Evolutionary conservation across 805 yeast species (phyloP).

Genomic region (Wickerhamiella occidentalis): DNA sequence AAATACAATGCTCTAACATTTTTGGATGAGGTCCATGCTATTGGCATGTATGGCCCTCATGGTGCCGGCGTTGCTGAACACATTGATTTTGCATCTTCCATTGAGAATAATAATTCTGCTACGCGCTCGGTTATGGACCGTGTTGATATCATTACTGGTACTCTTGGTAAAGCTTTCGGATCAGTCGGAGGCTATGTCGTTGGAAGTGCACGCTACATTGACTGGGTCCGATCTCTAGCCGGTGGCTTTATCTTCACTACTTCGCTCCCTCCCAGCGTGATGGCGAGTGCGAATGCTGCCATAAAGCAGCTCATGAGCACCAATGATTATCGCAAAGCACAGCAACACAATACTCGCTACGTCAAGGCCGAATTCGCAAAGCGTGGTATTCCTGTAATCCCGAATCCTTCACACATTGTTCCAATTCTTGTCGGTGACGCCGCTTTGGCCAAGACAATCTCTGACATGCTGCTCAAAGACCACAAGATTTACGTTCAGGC

Average conservation of each 20-base stretch:
- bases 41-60: constrained; percentile 97
- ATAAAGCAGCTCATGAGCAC: constrained; percentile 73
- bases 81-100: constrained; percentile 64
- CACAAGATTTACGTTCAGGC: constrained; percentile 93
- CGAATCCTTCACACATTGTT: constrained; percentile 95
- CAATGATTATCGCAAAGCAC: constrained; percentile 63
- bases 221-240: constrained; percentile 91
- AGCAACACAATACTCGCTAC: constrained; percentile 75
- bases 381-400: constrained; percentile 86
- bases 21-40: constrained; percentile 97
- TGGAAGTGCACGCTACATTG: constrained; percentile 68
- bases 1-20: constrained; percentile 96
- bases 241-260: constrained; percentile 98
- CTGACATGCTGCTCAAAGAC: constrained; percentile 73
- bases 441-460: constrained; percentile 77
- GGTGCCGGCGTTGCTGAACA: constrained; percentile 99
- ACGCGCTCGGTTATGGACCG: constrained; percentile 66
- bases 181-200: constrained; percentile 97
- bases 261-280: constrained; percentile 89
- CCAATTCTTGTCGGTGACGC: constrained; percentile 95
- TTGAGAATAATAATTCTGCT: constrained; percentile 45
- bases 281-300: constrained; percentile 90
- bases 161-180: constrained; percentile 94
- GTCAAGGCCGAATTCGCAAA: constrained; percentile 59
- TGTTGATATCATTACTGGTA: constrained; percentile 93